Evolutionary conservation across 345 rosid species (phyloP), one percentile per base, ranked within the genome.

Genomic region (Populus ilicifolia): DNA sequence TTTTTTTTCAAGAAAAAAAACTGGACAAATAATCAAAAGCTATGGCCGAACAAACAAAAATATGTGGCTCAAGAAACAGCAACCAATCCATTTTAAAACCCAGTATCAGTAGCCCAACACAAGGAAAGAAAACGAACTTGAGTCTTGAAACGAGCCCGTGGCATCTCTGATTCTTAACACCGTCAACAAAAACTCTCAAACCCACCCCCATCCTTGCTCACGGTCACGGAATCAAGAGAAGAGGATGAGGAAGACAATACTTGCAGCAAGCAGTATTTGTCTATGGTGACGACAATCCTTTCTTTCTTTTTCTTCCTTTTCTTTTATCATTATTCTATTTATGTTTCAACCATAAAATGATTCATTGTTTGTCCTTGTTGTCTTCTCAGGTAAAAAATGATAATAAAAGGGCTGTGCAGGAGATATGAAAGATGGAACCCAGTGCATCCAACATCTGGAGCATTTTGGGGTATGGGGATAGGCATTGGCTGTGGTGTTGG

Each of bases 381-480:
- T 50, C 21, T 8, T 75, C 4, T 62, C 83, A 89, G 92, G 93
- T 75, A 68, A 43, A 50, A 67, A 65, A 93, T 92, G 97, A 89
- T 93, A 76, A 89, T 93, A 54, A 93, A 93, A 79, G 94, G 98
- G 69, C 63, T 90, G 74, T 92, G 89, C 39, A 83, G 96, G 81
- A 87, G 96, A 84, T 91, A 94, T 63, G 70, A 90, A 80, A 91
- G 92, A 81, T 91, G 98, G 97, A 94, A 92, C 78, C 97, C 98
- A 5, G 97, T 94, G 76, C 98, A 94, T 84, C 97, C 98, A 35
- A 89, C 98, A 9, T 70, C 73, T 36, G 98, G 98, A 77, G 90
- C 97, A 16, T 94, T 94, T 78, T 94, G 97, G 97, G 98, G 97
- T 5, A 91, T 94, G 97, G 98, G 98, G 18, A 50, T 93, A 52